Base-by-base conservation (phyloP, 371 early-diverging fungal species). In the Rhizopus microsporus region DNA sequence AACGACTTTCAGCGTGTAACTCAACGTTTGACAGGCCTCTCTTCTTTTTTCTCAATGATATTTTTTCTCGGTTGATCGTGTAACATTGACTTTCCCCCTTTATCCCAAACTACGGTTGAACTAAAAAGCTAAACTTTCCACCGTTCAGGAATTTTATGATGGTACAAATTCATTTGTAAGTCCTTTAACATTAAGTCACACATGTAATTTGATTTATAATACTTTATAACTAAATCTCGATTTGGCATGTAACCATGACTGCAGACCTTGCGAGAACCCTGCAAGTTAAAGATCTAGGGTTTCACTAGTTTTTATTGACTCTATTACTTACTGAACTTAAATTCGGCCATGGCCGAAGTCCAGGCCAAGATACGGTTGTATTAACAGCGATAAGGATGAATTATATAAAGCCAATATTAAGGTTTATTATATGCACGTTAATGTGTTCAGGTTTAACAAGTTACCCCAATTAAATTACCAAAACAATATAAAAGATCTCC, bases 51-150 rank as follows among this genome's bases (percentile, higher is more conserved):
- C 46, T 29, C 46, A 46, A 46, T 46, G 30, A 46, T 23, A 23
- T 23, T 23, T 23, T 23, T 23, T 23, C 23, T 23, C 2, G 43
- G 30, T 43, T 54, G n/a, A n/a, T 12, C 10, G 38, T 45, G 38
- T 46, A 52, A 52, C 44, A 45, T 50, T 52, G 33, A 49, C 44
- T 43, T 54, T 29, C 31, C 17, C 17, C 44, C 34, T 31, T 51
- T 40, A 30, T 64, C 65, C 65, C 65, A 64, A 54, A 59, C 38
- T 59, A 51, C 44, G 65, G 65, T 56, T 39, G 44, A 35, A 46
- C 30, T 31, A 45, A 53, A 49, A 50, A 54, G 23, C 23, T 23
- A 23, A 63, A 48, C 54, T 55, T 55, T 55, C 59, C 50, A 54
- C 50, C 44, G 46, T 63, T 39, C 55, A 59, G 64, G 64, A 54